Conservation (phyloP, 164 flowering plant genomes). For the Vitis cinerea region DNA sequence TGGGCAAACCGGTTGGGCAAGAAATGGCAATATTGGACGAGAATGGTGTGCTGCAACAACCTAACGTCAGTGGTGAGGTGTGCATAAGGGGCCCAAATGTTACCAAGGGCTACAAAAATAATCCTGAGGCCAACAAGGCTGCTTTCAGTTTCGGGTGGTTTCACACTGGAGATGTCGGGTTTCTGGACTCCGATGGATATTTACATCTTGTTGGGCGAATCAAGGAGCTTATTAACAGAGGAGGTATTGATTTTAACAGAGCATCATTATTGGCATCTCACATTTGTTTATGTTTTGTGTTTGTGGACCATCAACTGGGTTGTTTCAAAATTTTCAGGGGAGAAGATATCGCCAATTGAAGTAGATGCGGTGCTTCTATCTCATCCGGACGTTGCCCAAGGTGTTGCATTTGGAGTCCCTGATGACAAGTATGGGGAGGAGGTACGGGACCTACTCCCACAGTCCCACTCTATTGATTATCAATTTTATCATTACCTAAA, state of each 20-base stretch:
- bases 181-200: constrained; percentile 60
- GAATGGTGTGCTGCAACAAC: too few species aligned
- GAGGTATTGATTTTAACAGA: constrained; percentile 58
- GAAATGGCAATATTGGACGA: too few species aligned
- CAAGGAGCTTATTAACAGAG: constrained; percentile 79
- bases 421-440: constrained; percentile 30
- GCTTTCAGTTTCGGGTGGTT: constrained; percentile 42
- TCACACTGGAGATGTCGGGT: constrained; percentile 73
- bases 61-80: neutral
- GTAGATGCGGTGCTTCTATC: constrained; percentile 58
- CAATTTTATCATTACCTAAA: neutral
- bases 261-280: constrained; percentile 34
- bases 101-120: too few species aligned
- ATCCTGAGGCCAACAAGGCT: too few species aligned
- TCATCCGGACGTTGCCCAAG: constrained; percentile 67
- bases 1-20: too few species aligned
- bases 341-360: too few species aligned
- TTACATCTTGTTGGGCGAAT: constrained; percentile 75
- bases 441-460: constrained; percentile 47
- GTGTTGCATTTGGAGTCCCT: constrained; percentile 71
- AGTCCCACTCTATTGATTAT: neutral
- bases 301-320: constrained; percentile 16
- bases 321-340: too few species aligned
- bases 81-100: too few species aligned
- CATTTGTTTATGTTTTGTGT: constrained; percentile 17